phyloP scores from a whole-genome alignment of 257 asterid genomes.

The Sherardia arvensis region DNA sequence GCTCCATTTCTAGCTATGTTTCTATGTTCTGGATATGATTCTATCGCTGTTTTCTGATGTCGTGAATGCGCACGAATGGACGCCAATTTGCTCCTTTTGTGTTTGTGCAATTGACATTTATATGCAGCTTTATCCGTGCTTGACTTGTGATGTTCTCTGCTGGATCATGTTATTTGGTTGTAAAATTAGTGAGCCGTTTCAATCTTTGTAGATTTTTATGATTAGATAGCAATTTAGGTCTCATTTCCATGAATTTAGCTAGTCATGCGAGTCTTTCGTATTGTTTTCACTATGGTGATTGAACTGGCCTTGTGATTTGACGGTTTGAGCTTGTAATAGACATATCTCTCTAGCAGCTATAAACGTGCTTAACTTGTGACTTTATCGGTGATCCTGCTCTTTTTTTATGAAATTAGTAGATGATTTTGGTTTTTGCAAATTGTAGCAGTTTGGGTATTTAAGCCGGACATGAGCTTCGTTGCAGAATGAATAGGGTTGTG shows the following conservation, averaged over 20 bases:
- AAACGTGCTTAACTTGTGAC: background rate
- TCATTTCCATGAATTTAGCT: background rate
- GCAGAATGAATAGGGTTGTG: conserved; percentile 40
- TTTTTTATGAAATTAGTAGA: background rate
- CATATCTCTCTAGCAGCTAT: background rate
- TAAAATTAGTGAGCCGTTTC: background rate
- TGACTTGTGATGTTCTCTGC: background rate
- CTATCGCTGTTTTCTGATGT: background rate
- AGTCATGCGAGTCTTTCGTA: no score
- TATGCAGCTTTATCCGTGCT: background rate
- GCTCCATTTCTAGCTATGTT: background rate
- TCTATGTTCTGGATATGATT: background rate
- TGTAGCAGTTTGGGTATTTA: background rate
- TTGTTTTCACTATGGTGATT: no score
- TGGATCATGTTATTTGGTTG: background rate
- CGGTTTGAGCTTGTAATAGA: background rate
- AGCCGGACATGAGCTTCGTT: conserved; percentile 30
- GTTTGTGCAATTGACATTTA: background rate
- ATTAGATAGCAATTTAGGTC: background rate
- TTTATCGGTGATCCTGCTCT: background rate
- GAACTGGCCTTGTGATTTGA: no score
- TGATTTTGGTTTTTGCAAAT: background rate
- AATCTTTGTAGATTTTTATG: background rate
- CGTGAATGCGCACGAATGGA: background rate
- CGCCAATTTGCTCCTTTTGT: no score